phyloP scores from a whole-genome alignment of 371 early-diverging fungal species.

The Mucor indicus region DNA sequence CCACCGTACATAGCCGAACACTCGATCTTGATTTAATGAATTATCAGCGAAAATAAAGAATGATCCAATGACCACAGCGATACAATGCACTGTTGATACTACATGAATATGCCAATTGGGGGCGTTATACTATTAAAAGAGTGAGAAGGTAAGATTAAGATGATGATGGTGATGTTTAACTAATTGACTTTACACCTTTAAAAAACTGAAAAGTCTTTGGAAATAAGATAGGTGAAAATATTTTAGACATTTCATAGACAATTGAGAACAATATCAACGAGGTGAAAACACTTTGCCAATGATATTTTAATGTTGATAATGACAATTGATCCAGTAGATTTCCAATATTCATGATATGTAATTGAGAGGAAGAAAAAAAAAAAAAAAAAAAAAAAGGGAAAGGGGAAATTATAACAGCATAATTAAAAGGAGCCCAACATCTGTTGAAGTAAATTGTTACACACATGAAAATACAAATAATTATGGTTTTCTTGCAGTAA shows the following conservation, averaged over 20 bases:
- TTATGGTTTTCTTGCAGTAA: slow-evolving; percentile 23
- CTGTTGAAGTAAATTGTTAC: too few relatives aligned
- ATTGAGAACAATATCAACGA: slow-evolving; percentile 49
- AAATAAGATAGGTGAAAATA: slow-evolving; percentile 56
- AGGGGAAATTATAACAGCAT: too few relatives aligned
- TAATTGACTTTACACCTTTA: slow-evolving; percentile 37
- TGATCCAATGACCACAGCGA: slow-evolving; percentile 55
- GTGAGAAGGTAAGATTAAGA: not conserved
- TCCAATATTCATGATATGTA: slow-evolving; percentile 7
- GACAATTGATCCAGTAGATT: slow-evolving; percentile 28
- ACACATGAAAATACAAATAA: too few relatives aligned
- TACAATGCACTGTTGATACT: slow-evolving; percentile 58
- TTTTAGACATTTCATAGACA: slow-evolving; percentile 55
- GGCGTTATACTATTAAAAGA: slow-evolving; percentile 36
- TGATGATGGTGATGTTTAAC: not conserved
- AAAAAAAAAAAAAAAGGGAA: too few relatives aligned
- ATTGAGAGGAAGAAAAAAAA: too few relatives aligned
- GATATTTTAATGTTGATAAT: slow-evolving; percentile 33
- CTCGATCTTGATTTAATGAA: slow-evolving; percentile 58
- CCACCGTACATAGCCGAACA: slow-evolving; percentile 75
- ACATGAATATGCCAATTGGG: slow-evolving; percentile 78
- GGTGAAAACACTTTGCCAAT: slow-evolving; percentile 38
- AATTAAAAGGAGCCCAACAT: too few relatives aligned
- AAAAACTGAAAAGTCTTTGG: slow-evolving; percentile 62
- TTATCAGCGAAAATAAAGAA: slow-evolving; percentile 59